Evolutionary conservation across 2,329 filamentous ascomycete genomes (phyloP).

Genomic region (Lecanosticta acicola): DNA sequence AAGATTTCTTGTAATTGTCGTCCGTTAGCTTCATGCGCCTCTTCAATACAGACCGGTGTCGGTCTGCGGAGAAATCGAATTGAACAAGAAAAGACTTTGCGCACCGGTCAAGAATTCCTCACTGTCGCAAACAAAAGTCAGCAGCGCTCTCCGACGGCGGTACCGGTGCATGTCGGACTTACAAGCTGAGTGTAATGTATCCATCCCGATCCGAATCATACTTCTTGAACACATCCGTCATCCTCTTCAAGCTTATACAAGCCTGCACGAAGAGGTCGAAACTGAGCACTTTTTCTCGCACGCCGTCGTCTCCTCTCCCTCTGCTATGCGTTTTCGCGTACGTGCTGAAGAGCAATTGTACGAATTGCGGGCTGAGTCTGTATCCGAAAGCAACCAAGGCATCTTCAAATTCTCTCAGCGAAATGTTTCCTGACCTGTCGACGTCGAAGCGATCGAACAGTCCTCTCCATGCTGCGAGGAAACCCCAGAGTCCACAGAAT

Average conservation of each 20-base stretch:
- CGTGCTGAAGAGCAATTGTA: conserved; percentile 76
- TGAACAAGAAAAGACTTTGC: conserved; percentile 51
- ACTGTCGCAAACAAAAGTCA: no score
- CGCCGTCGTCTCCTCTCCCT: conserved; percentile 34
- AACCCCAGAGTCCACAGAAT: conserved; percentile 94
- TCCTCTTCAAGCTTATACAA: conserved; percentile 92
- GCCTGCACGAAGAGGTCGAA: conserved; percentile 98
- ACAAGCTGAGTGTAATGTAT: conserved; percentile 59
- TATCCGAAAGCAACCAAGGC: conserved; percentile 90
- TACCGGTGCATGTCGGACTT: not conserved
- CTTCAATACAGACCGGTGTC: conserved; percentile 48
- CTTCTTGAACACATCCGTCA: conserved; percentile 99
- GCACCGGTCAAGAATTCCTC: conserved; percentile 52
- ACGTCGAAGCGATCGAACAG: conserved; percentile 94
- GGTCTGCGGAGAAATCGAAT: conserved; percentile 46
- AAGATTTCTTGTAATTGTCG: conserved; percentile 19
- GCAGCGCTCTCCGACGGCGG: no score
- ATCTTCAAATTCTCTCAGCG: conserved; percentile 77
- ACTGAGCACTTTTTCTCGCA: conserved; percentile 37
- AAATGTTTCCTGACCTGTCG: conserved; percentile 73
- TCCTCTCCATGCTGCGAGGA: conserved; percentile 86
- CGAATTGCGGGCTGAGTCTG: conserved; percentile 75
- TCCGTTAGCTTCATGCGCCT: conserved; percentile 11
- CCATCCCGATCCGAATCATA: conserved; percentile 97
- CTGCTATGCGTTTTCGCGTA: conserved; percentile 57